Evolutionary conservation across 495 filamentous ascomycete genomes (phyloP).

Genomic region (Talaromyces trachyspermus): DNA sequence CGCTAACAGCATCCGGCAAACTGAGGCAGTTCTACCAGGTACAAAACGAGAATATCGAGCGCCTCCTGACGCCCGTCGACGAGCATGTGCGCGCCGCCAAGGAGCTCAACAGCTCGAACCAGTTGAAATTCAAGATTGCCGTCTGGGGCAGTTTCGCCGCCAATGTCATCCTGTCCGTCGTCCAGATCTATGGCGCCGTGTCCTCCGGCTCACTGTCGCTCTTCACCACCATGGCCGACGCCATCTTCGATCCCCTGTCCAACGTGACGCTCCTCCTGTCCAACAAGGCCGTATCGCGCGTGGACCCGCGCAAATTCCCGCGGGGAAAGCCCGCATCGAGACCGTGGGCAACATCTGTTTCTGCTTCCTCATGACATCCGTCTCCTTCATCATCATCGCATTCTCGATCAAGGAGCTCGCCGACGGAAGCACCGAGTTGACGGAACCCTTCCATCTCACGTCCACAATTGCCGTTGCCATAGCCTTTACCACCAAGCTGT

Average conservation of each 20-base stretch:
- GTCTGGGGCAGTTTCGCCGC: conserved; percentile 84
- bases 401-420: conserved; percentile 68
- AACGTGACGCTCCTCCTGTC: conserved; percentile 84
- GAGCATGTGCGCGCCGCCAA: conserved; percentile 78
- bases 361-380: conserved; percentile 91
- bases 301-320: conserved; percentile 84
- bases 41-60: conserved; percentile 91
- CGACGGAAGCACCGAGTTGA: conserved; percentile 28
- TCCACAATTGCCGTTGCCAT: conserved; percentile 82
- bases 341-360: conserved; percentile 96
- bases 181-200: conserved; percentile 86
- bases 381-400: conserved; percentile 85
- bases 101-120: conserved; percentile 71
- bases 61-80: conserved; percentile 85
- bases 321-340: conserved; percentile 90
- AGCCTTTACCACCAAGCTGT: conserved; percentile 77
- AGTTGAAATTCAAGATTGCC: conserved; percentile 80
- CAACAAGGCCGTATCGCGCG: conserved; percentile 79
- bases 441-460: conserved; percentile 66
- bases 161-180: conserved; percentile 66
- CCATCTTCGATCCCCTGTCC: conserved; percentile 88
- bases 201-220: conserved; percentile 84
- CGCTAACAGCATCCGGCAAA: conserved; percentile 47
- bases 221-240: conserved; percentile 97
- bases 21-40: conserved; percentile 79